Percentiles rank a stretch among this genome's conserved stretches.
These are phyloP conservation scores for Suhomyces ambrosiae DNA, from an alignment of 1,139 yeast species.

Conservation along the genomic window DNA sequence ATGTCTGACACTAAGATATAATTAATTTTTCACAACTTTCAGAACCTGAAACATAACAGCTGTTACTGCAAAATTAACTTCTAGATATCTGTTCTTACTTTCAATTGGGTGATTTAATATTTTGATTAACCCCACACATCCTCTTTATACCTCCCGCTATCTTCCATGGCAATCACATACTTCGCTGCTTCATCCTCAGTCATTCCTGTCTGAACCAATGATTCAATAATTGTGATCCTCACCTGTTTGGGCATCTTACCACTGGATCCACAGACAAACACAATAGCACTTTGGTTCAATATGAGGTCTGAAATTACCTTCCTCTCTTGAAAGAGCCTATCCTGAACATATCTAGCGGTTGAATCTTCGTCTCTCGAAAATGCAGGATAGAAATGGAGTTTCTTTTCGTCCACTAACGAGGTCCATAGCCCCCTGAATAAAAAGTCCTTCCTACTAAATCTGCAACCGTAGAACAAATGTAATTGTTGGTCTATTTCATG, in stretches of 20 bases:
- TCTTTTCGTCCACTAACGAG: conserved; percentile 28
- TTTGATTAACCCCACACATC: conserved; percentile 90
- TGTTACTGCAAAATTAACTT: too few species aligned
- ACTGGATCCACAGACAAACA: conserved; percentile 88
- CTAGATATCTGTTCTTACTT: too few species aligned
- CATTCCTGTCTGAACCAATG: conserved; percentile 48
- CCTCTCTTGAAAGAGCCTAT: conserved; percentile 55
- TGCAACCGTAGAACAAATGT: conserved; percentile 74
- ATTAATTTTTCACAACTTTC: too few species aligned
- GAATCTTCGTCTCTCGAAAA: conserved; percentile 31
- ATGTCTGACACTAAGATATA: too few species aligned
- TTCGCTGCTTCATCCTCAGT: conserved; percentile 50
- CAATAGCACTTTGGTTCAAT: conserved; percentile 53
- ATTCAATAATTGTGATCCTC: conserved; percentile 68
- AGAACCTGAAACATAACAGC: too few species aligned
- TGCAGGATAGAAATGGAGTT: conserved; percentile 22
- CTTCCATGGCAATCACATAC: conserved; percentile 63
- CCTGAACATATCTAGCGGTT: conserved; percentile 71
- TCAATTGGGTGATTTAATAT: too few species aligned
- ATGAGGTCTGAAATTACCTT: conserved; percentile 53
- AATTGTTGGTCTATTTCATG: conserved; percentile 26
- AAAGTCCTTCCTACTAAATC: conserved; percentile 67
- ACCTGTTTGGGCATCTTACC: conserved; percentile 96
- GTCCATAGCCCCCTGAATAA: conserved; percentile 62
- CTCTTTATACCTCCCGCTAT: conserved; percentile 70